Percentiles rank a stretch among this genome's conserved stretches.
Evolutionary conservation across 371 early-diverging fungal species (phyloP).

Genomic region (Batkoa obscura): DNA sequence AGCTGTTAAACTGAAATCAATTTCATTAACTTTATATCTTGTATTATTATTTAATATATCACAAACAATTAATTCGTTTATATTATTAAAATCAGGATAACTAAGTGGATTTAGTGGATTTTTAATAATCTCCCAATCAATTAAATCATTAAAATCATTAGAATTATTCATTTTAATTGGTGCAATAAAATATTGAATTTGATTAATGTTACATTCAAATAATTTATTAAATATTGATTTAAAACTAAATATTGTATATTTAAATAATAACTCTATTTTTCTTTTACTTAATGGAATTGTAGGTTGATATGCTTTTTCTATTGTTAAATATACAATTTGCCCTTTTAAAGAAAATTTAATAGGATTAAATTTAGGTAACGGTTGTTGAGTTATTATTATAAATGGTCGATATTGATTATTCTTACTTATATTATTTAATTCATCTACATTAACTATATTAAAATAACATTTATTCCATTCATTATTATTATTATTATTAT

Average conservation of each 20-base stretch:
- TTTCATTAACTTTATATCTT: conserved; percentile 29
- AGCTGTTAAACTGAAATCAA: conserved; percentile 22
- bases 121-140: conserved; percentile 36
- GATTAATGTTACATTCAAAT: conserved; percentile 25
- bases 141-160: conserved; percentile 8
- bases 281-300: conserved; percentile 14
- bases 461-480: conserved; percentile 3
- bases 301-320: conserved; percentile 3
- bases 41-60: conserved; percentile 27
- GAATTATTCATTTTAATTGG: conserved; percentile 17
- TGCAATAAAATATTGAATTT: conserved; percentile 33
- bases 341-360: conserved; percentile 25
- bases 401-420: conserved; percentile 21
- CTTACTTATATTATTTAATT: conserved; percentile 9
- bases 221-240: conserved; percentile 26
- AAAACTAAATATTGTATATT: conserved; percentile 26
- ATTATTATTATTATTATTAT: no score
- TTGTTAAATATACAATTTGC: conserved; percentile 9
- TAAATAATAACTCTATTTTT: conserved; percentile 17
- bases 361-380: conserved; percentile 19
- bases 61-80: conserved; percentile 21
- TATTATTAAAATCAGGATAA: conserved; percentile 7
- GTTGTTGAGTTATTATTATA: conserved; percentile 23
- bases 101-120: conserved; percentile 8
- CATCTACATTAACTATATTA: conserved; percentile 8